These are phyloP conservation scores for Daldinia vernicosa DNA, from an alignment of 495 filamentous ascomycete species.

Conservation along the genomic window DNA sequence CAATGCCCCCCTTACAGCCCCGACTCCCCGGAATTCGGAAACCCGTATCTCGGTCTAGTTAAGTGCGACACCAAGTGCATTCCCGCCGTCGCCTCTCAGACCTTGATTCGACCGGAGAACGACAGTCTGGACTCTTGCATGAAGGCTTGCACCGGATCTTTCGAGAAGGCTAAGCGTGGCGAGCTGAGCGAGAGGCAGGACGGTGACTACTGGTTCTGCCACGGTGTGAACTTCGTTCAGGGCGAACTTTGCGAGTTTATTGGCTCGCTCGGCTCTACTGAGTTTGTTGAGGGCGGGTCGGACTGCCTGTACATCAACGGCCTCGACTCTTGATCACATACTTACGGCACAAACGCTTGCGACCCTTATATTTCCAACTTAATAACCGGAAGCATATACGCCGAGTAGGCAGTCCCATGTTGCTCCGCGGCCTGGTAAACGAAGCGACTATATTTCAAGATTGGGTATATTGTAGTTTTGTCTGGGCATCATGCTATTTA, in stretches of 20 bases:
- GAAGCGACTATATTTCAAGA: neutral
- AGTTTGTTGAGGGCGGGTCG: constrained; percentile 27
- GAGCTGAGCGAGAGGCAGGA: constrained; percentile 24
- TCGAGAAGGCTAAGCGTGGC: constrained; percentile 38
- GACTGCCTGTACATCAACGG: constrained; percentile 38
- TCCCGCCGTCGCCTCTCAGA: constrained; percentile 31
- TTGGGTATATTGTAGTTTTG: neutral
- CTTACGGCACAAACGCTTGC: neutral
- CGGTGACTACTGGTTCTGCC: constrained; percentile 44
- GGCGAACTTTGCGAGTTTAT: constrained; percentile 46
- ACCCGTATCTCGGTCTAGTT: constrained; percentile 42
- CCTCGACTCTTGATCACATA: constrained; percentile 12
- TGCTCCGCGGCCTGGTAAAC: neutral
- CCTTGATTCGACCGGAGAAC: constrained; percentile 27
- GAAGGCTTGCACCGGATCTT: constrained; percentile 42
- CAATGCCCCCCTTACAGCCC: constrained; percentile 31
- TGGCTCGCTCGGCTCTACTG: constrained; percentile 33
- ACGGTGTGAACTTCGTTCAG: constrained; percentile 45
- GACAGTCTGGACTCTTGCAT: constrained; percentile 33
- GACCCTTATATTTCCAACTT: neutral
- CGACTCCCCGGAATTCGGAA: constrained; percentile 36
- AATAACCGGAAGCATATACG: neutral
- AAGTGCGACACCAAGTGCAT: constrained; percentile 41
- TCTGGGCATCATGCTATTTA: neutral
- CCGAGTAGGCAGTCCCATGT: neutral